These are phyloP conservation scores for Calycina marina DNA, from an alignment of 2,329 filamentous ascomycete genomes.

Conservation along the genomic window DNA sequence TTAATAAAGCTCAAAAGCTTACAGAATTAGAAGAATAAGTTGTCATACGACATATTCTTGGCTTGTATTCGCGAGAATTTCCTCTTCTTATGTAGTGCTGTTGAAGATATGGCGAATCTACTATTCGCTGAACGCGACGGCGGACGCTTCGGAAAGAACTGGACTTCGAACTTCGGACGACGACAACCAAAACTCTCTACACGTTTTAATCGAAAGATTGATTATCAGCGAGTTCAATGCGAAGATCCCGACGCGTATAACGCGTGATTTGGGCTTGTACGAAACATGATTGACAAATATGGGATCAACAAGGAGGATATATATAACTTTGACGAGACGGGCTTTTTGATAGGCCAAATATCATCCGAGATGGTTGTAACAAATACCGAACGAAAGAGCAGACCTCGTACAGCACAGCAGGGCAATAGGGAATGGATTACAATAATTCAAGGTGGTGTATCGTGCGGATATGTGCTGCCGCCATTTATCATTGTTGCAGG, in stretches of 20 bases:
- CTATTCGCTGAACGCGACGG: conserved; percentile 1
- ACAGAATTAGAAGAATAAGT: conserved; percentile 9
- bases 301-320: conserved; percentile 34
- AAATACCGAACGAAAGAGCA: conserved; percentile 5
- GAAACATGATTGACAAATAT: neutral
- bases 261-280: neutral
- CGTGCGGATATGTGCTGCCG: neutral
- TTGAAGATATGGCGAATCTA: conserved; percentile 7
- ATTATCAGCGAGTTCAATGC: conserved; percentile 7
- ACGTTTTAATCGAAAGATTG: conserved; percentile 4
- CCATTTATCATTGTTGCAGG: neutral
- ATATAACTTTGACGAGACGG: conserved; percentile 5
- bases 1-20: conserved; percentile 3
- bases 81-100: conserved; percentile 4
- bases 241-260: conserved; percentile 4
- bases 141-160: conserved; percentile 5
- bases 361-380: conserved; percentile 1
- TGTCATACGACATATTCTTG: conserved; percentile 8
- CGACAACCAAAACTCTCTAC: conserved; percentile 2
- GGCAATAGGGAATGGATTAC: conserved; percentile 8
- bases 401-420: conserved; percentile 8
- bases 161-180: conserved; percentile 5
- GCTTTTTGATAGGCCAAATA: conserved; percentile 5
- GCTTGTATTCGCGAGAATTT: conserved; percentile 8
- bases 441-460: neutral